Conservation (phyloP, 208 protist species). For the Acanthamoeba castellanii region DNA sequence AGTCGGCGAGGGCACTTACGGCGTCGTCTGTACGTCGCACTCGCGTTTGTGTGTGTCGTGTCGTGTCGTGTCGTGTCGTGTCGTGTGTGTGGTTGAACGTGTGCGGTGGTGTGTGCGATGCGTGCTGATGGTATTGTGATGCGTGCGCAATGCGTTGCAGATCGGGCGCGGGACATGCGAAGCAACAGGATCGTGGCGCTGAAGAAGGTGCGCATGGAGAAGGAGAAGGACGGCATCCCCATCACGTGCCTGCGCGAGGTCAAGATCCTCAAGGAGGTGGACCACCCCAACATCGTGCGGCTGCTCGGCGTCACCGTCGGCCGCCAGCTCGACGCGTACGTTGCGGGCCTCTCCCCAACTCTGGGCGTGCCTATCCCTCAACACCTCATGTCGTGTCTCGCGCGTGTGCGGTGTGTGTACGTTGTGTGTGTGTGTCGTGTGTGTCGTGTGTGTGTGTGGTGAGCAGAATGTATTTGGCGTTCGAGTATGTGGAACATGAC, state of each 20-base stretch:
- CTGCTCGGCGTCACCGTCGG: constrained; percentile 87
- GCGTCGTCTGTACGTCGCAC: constrained; percentile 93
- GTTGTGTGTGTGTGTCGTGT: not conserved
- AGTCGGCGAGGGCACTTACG: constrained; percentile 97
- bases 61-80: not conserved
- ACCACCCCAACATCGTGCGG: constrained; percentile 88
- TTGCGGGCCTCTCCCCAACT: not conserved
- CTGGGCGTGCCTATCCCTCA: not conserved
- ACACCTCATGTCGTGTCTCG: not conserved
- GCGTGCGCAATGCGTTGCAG: not conserved
- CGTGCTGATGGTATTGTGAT: not conserved
- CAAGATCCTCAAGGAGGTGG: constrained; percentile 82
- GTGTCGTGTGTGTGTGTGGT: not conserved
- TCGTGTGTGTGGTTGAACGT: too few relatives aligned
- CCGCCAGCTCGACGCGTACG: constrained; percentile 72
- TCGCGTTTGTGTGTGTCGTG: not conserved
- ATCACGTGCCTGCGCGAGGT: constrained; percentile 91
- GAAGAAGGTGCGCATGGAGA: constrained; percentile 90
- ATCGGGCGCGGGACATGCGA: constrained; percentile 78
- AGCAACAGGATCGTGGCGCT: constrained; percentile 88
- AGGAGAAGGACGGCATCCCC: constrained; percentile 90
- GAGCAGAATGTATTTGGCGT: constrained; percentile 88
- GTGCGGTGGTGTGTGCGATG: too few relatives aligned
- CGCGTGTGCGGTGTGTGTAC: not conserved
- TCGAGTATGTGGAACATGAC: constrained; percentile 91